Evolutionary conservation across 352 stramenopile genomes (phyloP).

Genomic region (Phytophthora sp.): DNA sequence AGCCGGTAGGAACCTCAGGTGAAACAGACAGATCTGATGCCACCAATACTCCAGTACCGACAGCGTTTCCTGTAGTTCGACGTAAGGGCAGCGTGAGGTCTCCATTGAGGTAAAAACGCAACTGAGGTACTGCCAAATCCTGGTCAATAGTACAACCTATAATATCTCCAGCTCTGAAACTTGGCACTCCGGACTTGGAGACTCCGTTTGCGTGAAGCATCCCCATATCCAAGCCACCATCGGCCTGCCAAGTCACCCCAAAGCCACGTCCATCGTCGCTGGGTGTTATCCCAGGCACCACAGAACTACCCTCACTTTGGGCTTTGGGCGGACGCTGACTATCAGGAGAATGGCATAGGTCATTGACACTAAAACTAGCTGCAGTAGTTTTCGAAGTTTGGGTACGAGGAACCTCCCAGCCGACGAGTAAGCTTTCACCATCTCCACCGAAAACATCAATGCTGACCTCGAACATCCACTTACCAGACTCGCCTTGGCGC

Average conservation of each 20-base stretch:
- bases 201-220: conserved; percentile 76
- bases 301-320: conserved; percentile 1
- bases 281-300: conserved; percentile 69
- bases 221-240: conserved; percentile 75
- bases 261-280: conserved; percentile 62
- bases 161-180: conserved; percentile 71
- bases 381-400: background rate
- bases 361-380: too few relatives aligned
- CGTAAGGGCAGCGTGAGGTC: conserved; percentile 61
- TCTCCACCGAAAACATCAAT: conserved; percentile 63
- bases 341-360: too few relatives aligned
- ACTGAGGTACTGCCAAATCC: conserved; percentile 60
- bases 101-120: conserved; percentile 83
- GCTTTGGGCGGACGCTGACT: too few relatives aligned
- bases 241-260: conserved; percentile 77
- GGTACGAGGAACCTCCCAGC: conserved; percentile 71
- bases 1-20: conserved; percentile 1
- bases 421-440: conserved; percentile 76
- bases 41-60: background rate
- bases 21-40: background rate
- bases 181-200: conserved; percentile 67
- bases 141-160: conserved; percentile 82
- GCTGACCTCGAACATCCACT: conserved; percentile 83
- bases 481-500: conserved; percentile 69
- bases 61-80: background rate